Evolutionary conservation across 164 flowering plant species (phyloP), one percentile per base, ranked within the genome.

Genomic region (Cinnamomum micranthum): DNA sequence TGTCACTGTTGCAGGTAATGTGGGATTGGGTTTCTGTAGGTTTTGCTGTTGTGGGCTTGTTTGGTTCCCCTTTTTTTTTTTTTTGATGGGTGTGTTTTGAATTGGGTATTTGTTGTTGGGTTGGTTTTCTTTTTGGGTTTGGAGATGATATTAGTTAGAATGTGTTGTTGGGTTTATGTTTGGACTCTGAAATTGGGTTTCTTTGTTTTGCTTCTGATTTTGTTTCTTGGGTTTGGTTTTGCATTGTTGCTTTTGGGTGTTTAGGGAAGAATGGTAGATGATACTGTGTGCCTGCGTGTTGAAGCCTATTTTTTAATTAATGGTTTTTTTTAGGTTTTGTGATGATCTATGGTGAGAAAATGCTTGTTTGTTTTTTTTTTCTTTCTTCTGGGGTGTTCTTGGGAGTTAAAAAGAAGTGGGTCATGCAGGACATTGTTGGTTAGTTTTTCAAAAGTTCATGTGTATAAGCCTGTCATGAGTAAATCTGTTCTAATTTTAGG

Each of bases 1-100:
- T 68, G 92, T 91, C 70, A 91, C 92, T 41, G 85, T 91, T 76
- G 93, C 92, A 35, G 95, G 93, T 91, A 77, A 71, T 31, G 5
- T 3, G 33, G 20, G 24, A 3, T 33, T 28, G 51, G 14, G 14
- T 31, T 69, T 70, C 63, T 69, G 15, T 47, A 19, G 68, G 23
- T 58, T 50, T 50, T 52, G 2, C 15, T 60, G 59, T 31, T 41
- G 35, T 67, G 20, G 2, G 3, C 13, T 14, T 67, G 20, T 67
- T 12, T 31, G 15, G n/a, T 31, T 25, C n/a, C 19, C 1, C 2
- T 0, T 69, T 69, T 69, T n/a, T n/a, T n/a, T n/a, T n/a, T 25
- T 35, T 70, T 76, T 33, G 24, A 58, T 64, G 73, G 33, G 31
- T 31, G 28, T 50, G 24, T 65, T 71, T 66, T 66, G 10, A 41